phyloP scores from a whole-genome alignment of 805 yeast species.

The Candida pini region DNA sequence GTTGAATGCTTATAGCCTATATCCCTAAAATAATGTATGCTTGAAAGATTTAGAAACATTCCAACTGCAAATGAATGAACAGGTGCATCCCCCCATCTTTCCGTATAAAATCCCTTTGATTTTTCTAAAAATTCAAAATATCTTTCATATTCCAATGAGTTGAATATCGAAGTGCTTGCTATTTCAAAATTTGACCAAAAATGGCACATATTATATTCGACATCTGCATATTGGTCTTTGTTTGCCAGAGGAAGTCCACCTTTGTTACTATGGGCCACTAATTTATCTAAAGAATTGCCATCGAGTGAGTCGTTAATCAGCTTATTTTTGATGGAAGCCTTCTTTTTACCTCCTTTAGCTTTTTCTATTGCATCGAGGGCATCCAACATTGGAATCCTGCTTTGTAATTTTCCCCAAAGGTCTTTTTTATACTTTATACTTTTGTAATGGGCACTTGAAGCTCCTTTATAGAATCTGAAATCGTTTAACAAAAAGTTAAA shows the following conservation, averaged over 20 bases:
- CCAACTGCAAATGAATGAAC: constrained; percentile 85
- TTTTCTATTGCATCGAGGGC: constrained; percentile 10
- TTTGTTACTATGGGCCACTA: constrained; percentile 34
- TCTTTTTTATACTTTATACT: constrained; percentile 20
- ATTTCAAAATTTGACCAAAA: constrained; percentile 95
- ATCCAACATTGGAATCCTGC: constrained; percentile 20
- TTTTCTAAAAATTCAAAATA: constrained; percentile 67
- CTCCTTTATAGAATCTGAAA: constrained; percentile 30
- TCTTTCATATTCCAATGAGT: constrained; percentile 54
- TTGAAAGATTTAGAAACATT: constrained; percentile 58
- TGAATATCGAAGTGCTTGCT: constrained; percentile 74
- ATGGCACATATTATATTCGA: constrained; percentile 74
- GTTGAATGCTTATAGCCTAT: constrained; percentile 84
- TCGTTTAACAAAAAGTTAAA: constrained; percentile 63
- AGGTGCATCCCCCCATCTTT: constrained; percentile 98
- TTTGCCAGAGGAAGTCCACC: constrained; percentile 25
- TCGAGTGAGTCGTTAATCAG: constrained; percentile 19
- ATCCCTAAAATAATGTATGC: constrained; percentile 87
- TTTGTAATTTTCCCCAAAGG: constrained; percentile 22
- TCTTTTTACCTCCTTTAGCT: constrained; percentile 2
- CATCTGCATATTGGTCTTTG: constrained; percentile 58
- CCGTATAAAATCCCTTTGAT: constrained; percentile 79
- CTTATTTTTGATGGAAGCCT: constrained; percentile 1
- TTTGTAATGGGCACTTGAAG: constrained; percentile 25
- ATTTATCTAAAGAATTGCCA: constrained; percentile 28